phyloP scores from a whole-genome alignment of 805 yeast genomes.

The Tetrapisispora namnaoensis region DNA sequence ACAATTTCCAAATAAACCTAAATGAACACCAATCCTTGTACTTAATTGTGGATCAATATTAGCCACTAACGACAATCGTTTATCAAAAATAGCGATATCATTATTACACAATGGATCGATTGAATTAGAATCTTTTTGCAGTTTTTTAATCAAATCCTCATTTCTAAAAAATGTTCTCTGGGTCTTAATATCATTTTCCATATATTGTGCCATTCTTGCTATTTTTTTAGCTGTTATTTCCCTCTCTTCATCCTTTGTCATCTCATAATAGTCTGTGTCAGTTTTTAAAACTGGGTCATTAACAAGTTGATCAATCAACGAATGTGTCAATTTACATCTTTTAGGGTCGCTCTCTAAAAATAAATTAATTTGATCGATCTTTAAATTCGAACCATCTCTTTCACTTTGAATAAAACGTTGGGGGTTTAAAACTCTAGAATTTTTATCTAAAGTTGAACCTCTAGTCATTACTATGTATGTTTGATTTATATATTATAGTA shows the following conservation, averaged over 20 bases:
- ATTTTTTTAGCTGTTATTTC: constrained; percentile 52
- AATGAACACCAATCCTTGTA: constrained; percentile 81
- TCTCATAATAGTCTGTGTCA: constrained; percentile 46
- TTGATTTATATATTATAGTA: neutral
- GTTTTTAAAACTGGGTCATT: constrained; percentile 58
- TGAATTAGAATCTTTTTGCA: constrained; percentile 14
- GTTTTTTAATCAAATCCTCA: constrained; percentile 18
- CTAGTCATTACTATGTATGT: constrained; percentile 19
- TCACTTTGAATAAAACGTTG: constrained; percentile 32
- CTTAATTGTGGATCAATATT: constrained; percentile 69
- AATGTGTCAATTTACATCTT: constrained; percentile 38
- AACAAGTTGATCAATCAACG: constrained; percentile 47
- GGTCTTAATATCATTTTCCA: constrained; percentile 36
- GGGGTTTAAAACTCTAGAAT: constrained; percentile 21
- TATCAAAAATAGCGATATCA: constrained; percentile 36
- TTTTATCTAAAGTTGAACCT: constrained; percentile 13
- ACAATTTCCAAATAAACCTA: constrained; percentile 75
- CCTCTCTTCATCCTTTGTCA: constrained; percentile 46
- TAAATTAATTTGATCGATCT: constrained; percentile 39
- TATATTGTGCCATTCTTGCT: constrained; percentile 48
- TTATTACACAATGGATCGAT: constrained; percentile 15
- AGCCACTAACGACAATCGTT: constrained; percentile 48
- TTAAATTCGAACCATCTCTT: constrained; percentile 35
- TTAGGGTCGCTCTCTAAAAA: constrained; percentile 45
- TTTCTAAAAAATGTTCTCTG: constrained; percentile 15